Conservation (phyloP, 345 rosid species). For the Gossypium bickii region DNA sequence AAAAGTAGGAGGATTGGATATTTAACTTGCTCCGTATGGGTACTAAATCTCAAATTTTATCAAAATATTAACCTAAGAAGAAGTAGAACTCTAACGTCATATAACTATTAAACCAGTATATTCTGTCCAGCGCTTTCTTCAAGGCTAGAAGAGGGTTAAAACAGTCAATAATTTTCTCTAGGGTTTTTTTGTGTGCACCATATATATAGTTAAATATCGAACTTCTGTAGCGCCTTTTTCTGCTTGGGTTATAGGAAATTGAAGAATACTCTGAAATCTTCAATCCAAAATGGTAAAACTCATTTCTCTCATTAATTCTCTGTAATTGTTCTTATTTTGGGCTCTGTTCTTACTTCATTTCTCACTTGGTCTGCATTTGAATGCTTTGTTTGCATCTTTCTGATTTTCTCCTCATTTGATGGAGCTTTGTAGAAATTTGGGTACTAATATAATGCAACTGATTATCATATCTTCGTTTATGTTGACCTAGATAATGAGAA, state of each 20-base stretch:
- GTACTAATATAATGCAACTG: background rate
- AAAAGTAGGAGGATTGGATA: too few relatives aligned
- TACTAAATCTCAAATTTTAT: too few relatives aligned
- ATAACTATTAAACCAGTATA: background rate
- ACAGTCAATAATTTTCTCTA: background rate
- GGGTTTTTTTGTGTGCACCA: background rate
- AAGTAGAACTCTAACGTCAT: too few relatives aligned
- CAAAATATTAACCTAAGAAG: too few relatives aligned
- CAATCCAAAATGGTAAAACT: constrained; percentile 10
- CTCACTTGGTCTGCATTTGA: background rate
- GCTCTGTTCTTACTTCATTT: background rate
- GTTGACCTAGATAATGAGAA: background rate
- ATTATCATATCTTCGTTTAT: background rate
- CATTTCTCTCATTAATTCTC: background rate
- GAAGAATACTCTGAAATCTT: background rate
- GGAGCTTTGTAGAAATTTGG: background rate
- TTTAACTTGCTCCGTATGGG: too few relatives aligned
- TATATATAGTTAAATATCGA: background rate
- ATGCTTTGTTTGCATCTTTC: background rate
- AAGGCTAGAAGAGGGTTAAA: background rate
- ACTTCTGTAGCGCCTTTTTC: background rate
- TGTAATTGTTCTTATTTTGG: background rate
- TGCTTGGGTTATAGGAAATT: background rate
- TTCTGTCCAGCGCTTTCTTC: too few relatives aligned
- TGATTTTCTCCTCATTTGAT: background rate